Evolutionary conservation across 345 rosid genomes (phyloP), one percentile per base, ranked within the genome.

Genomic region (Euclidium syriacum): DNA sequence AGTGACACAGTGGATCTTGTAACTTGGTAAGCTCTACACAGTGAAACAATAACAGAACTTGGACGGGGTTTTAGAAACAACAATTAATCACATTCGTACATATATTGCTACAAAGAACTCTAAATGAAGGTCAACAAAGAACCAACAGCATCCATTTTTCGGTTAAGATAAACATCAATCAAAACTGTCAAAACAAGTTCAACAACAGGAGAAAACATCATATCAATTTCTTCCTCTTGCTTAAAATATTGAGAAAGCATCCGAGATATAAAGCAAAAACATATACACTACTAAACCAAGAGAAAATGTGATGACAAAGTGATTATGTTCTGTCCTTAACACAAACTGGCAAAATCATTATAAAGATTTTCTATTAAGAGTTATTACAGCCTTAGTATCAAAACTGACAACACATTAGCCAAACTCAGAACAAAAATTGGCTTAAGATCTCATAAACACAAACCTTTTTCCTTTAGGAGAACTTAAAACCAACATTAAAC

Each of bases 1-100:
- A 29, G 33, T 29, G 33, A 29, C 8, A 9, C 33, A 9, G 33
- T 1, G 5, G 33, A 29, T 29, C 15, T 30, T 4, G 38, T 52
- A n/a, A n/a, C n/a, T n/a, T n/a, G n/a, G n/a, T n/a, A 52, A 59
- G 22, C 42, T 33, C 32, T 20, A 62, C 24, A 62, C 19, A 62
- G n/a, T 50, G 29, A 27, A 36, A 62, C 26, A 16, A 16, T n/a
- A 27, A 40, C 27, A 58, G 12, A 57, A 40, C 18, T 57, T 26
- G 34, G 10, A 25, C 17, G 24, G 24, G 14, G 26, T n/a, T 22
- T n/a, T 20, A 7, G 35, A 23, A 36, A 53, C 34, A 23, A 36
- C 14, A 54, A 15, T 20, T 59, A 10, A 59, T 17, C 39, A 30
- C 2, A 30, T 43, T 12, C 8, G 52, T 19, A 32, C 9, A 60